These are phyloP conservation scores for Thermomucor indicae-seudaticae DNA, from an alignment of 371 early-diverging fungal species.

Conservation along the genomic window DNA sequence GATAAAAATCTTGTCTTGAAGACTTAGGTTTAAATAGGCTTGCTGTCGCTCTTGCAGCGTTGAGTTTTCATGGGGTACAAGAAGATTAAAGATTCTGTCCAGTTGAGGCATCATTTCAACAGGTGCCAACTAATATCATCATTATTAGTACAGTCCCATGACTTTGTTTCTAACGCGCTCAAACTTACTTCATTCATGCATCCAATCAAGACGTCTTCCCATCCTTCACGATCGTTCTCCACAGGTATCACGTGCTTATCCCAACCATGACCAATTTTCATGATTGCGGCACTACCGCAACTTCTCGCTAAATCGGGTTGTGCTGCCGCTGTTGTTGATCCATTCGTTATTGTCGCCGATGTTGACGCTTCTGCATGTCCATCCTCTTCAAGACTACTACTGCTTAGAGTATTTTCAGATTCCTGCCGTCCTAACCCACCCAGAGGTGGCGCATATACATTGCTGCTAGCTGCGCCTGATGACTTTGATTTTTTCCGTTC, in stretches of 20 bases:
- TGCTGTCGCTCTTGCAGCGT: conserved; percentile 43
- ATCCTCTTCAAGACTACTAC: too few relatives aligned
- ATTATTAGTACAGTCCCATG: not conserved
- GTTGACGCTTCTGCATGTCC: too few relatives aligned
- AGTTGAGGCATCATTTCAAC: conserved; percentile 39
- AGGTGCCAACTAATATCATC: conserved; percentile 36
- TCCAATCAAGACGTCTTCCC: conserved; percentile 46
- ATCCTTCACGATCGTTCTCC: conserved; percentile 34
- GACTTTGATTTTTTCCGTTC: conserved; percentile 17
- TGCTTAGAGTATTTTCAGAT: not conserved
- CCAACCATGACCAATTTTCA: conserved; percentile 26
- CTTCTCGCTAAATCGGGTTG: too few relatives aligned
- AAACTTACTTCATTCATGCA: conserved; percentile 38
- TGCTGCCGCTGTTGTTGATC: not conserved
- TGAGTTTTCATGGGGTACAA: conserved; percentile 37
- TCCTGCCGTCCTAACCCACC: too few relatives aligned
- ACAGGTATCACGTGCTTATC: conserved; percentile 25
- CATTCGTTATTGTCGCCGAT: too few relatives aligned
- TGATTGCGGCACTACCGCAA: conserved; percentile 25
- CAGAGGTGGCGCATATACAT: too few relatives aligned
- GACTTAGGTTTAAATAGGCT: conserved; percentile 36
- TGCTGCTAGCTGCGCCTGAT: too few relatives aligned
- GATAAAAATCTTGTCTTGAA: conserved; percentile 46
- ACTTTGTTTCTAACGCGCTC: not conserved
- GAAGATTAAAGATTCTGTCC: conserved; percentile 43